Evolutionary conservation across 139 green algal species (phyloP), one percentile per base, ranked within the genome.

Genomic region (Microglena sp.): DNA sequence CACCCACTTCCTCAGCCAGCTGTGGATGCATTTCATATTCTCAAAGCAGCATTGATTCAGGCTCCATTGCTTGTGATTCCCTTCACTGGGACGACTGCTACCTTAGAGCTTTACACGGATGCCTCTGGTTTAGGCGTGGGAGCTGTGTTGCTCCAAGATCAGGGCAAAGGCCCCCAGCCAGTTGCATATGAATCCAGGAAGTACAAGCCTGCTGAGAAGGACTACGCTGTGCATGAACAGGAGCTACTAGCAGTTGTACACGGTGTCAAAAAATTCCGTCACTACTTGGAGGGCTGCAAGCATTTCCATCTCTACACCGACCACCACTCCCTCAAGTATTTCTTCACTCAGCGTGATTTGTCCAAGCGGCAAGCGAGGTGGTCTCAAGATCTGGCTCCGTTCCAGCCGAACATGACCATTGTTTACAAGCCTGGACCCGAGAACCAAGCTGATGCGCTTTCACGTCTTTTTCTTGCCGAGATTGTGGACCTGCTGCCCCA

Each of bases 201-300:
- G 55, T 60, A 79, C 1, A 60, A 31, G 30, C 2, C 24, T 15
- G 60, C 74, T 45, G 66, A 87, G 50, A 22, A 22, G 18, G 75
- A 75, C 40, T 87, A 85, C 45, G 30, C 55, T 2, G 67, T 62
- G 28, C 65, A 70, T 30, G 75, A 83, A 8, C 69, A 70, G 5
- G 72, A 87, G 24, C 35, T 80, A 11, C 34, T 85, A 0, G 81
- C 70, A 15, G 64, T 85, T 30, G 46, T 79, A 0, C 43, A 77
- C 21, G 60, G 65, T 1, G 5, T 79, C 0, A 45, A 62, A 11
- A 33, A 68, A 4, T 87, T 77, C 65, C 54, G 74, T n/a, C 68
- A 71, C 36, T 84, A 82, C 33, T 45, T 84, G 2, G 55, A 72
- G n/a, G 64, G 70, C 1, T 33, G 24, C 18, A 55, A 64, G n/a